Evolutionary conservation across 441 rosid species (phyloP).

Genomic region (Dalechampia spathulata): DNA sequence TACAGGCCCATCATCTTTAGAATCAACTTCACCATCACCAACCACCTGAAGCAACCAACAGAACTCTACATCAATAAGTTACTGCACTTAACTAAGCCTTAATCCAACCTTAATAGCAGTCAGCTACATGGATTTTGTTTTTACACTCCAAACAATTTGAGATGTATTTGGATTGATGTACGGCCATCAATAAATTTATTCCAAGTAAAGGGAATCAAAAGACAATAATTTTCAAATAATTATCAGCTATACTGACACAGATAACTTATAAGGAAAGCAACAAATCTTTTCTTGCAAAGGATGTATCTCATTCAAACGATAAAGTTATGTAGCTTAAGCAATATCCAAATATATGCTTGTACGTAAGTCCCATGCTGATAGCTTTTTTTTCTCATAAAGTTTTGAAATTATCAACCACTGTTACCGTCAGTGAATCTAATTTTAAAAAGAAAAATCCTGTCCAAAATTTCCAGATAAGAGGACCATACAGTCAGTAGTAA

Average conservation of each 20-base stretch:
- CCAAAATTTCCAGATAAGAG: background rate
- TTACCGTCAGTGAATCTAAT: background rate
- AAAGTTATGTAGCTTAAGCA: too few relatives aligned
- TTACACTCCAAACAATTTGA: background rate
- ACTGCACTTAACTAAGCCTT: too few relatives aligned
- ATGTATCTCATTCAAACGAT: too few relatives aligned
- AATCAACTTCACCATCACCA: constrained; percentile 37
- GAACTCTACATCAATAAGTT: constrained; percentile 4
- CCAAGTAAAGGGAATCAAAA: background rate
- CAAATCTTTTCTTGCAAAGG: too few relatives aligned
- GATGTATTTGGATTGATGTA: too few relatives aligned
- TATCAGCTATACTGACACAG: too few relatives aligned
- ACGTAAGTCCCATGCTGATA: background rate
- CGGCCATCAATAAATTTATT: too few relatives aligned
- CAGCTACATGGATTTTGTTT: background rate
- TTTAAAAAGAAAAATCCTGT: background rate
- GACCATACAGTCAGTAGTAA: background rate
- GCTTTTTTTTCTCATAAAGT: background rate
- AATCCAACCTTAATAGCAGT: too few relatives aligned
- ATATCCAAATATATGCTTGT: background rate
- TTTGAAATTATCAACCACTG: background rate
- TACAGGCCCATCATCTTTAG: constrained; percentile 60
- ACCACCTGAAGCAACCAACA: constrained; percentile 36
- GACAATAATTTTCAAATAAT: too few relatives aligned
- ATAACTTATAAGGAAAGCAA: too few relatives aligned